Conservation (phyloP, 2,329 filamentous ascomycete species). For the Erysiphe pulchra region DNA sequence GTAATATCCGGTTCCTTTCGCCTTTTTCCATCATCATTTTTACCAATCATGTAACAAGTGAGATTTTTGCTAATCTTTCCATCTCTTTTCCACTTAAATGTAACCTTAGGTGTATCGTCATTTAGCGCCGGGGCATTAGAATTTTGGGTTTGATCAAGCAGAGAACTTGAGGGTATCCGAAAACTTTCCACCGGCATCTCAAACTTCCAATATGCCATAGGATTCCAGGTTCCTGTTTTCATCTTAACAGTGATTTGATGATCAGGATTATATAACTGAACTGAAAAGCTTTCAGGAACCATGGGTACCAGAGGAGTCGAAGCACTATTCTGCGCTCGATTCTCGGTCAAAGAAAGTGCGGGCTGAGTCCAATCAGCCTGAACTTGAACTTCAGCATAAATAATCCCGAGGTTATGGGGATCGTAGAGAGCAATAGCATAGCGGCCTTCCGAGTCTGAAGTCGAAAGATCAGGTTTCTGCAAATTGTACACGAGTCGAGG, state of each 20-base stretch:
- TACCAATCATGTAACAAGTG: constrained; percentile 67
- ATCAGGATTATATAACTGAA: constrained; percentile 87
- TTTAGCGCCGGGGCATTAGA: constrained; percentile 24
- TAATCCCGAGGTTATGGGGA: constrained; percentile 49
- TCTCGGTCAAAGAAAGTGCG: constrained; percentile 54
- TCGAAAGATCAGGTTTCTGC: constrained; percentile 45
- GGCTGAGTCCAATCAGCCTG: constrained; percentile 70
- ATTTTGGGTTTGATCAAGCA: constrained; percentile 43
- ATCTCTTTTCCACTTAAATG: constrained; percentile 77
- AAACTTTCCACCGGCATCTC: constrained; percentile 76
- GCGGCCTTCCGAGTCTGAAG: constrained; percentile 46
- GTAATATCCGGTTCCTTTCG: constrained; percentile 88
- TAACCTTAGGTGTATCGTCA: constrained; percentile 42
- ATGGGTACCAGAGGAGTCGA: constrained; percentile 42
- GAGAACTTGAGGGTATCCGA: constrained; percentile 49
- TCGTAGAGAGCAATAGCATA: constrained; percentile 76
- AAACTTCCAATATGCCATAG: constrained; percentile 67
- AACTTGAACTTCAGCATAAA: constrained; percentile 70
- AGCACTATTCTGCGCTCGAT: constrained; percentile 41
- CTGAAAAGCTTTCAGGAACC: constrained; percentile 51
- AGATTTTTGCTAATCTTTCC: constrained; percentile 67
- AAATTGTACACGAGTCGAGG: constrained; percentile 59
- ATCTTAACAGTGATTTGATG: constrained; percentile 48
- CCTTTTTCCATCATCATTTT: constrained; percentile 45
- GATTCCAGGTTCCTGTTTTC: constrained; percentile 54